phyloP scores from a whole-genome alignment of 306 rosid species.

The Dalbergia oliveri region DNA sequence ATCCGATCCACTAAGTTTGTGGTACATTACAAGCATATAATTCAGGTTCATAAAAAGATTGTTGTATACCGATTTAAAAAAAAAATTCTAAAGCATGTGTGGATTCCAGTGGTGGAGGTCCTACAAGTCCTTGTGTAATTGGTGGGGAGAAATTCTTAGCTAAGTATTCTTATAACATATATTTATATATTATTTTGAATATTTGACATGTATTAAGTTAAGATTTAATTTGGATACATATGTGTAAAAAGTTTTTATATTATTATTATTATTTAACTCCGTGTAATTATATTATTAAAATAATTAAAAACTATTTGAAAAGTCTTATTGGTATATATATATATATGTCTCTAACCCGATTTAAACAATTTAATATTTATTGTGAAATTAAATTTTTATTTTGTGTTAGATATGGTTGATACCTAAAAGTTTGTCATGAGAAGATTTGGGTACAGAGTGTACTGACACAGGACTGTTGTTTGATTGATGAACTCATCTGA shows the following conservation, averaged over 20 bases:
- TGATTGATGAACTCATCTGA: background rate
- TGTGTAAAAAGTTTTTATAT: no score
- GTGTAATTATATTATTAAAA: no score
- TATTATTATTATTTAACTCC: no score
- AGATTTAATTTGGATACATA: no score
- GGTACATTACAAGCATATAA: background rate
- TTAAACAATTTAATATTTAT: no score
- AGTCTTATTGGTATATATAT: no score
- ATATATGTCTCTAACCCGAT: no score
- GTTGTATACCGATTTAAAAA: background rate
- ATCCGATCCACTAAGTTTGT: conserved; percentile 1
- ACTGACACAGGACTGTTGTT: background rate
- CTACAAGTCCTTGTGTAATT: background rate
- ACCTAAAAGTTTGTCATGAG: background rate
- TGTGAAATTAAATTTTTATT: no score
- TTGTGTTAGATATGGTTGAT: no score
- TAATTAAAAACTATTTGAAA: no score
- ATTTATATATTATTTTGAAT: background rate
- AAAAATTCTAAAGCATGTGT: background rate
- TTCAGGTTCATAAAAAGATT: background rate
- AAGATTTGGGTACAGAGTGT: background rate
- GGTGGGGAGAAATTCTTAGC: background rate
- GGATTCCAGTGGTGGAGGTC: conserved; percentile 1
- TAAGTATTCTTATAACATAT: background rate
- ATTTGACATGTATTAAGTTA: background rate